phyloP scores from a whole-genome alignment of 345 rosid species.

The Hypericum androsaemum region DNA sequence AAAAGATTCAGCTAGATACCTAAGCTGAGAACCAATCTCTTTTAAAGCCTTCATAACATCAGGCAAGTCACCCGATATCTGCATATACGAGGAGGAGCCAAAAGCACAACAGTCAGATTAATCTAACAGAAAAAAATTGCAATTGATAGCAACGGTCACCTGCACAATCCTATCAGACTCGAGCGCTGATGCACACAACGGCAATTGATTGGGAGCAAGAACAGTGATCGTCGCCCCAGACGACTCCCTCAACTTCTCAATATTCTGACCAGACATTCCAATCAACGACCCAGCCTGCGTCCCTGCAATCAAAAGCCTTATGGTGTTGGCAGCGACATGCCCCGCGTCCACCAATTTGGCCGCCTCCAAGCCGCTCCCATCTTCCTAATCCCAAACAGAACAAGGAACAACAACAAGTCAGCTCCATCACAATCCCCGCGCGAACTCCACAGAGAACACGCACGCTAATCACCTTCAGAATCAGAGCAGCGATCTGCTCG shows the following conservation, averaged over 20 bases:
- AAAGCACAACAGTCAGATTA: background rate
- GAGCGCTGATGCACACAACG: constrained; percentile 54
- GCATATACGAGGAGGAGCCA: constrained; percentile 1
- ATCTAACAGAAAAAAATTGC: background rate
- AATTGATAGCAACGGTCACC: constrained; percentile 17
- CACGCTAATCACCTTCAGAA: constrained; percentile 28
- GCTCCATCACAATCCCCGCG: background rate
- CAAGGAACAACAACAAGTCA: background rate
- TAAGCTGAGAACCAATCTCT: constrained; percentile 50
- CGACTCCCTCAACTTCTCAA: constrained; percentile 49
- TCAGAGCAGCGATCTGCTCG: constrained; percentile 40
- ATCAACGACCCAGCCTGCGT: constrained; percentile 56
- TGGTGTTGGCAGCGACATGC: constrained; percentile 52
- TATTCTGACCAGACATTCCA: constrained; percentile 54
- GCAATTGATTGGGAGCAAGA: constrained; percentile 56
- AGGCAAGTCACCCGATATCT: constrained; percentile 55
- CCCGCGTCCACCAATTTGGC: constrained; percentile 25
- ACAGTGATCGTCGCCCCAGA: constrained; percentile 49
- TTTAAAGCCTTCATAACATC: constrained; percentile 46
- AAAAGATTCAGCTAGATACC: constrained; percentile 17
- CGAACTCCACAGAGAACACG: background rate
- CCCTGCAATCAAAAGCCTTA: constrained; percentile 54
- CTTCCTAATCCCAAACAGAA: constrained; percentile 33
- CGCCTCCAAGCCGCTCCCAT: constrained; percentile 27
- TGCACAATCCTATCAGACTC: constrained; percentile 66